Percentiles rank a stretch among this genome's conserved stretches.
Conservation (phyloP, 148 eudicot genomes). For the Persicaria maculosa region DNA sequence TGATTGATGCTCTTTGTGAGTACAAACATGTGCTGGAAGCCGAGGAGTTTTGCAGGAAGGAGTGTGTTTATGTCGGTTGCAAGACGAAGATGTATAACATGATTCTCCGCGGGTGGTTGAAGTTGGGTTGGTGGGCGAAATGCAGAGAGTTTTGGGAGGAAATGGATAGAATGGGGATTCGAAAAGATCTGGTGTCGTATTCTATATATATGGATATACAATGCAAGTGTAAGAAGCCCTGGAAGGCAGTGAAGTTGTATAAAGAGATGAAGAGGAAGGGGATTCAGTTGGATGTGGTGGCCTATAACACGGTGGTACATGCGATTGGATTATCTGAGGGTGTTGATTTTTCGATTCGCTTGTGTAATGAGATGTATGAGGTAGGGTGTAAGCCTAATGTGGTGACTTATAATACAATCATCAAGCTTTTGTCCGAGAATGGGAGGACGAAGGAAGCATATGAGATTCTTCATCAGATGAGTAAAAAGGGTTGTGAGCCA, state of each 20-base stretch:
- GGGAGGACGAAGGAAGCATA: constrained; percentile 72
- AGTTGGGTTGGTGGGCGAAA: constrained; percentile 83
- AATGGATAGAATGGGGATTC: constrained; percentile 64
- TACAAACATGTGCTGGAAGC: constrained; percentile 88
- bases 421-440: constrained; percentile 78
- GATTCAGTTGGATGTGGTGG: constrained; percentile 78
- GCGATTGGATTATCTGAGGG: constrained; percentile 74
- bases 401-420: constrained; percentile 60
- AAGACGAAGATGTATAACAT: constrained; percentile 67
- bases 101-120: constrained; percentile 82
- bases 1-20: constrained; percentile 89
- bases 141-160: constrained; percentile 92
- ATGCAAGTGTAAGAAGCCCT: constrained; percentile 80
- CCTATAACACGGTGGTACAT: constrained; percentile 66
- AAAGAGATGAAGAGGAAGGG: constrained; percentile 83
- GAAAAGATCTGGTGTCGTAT: constrained; percentile 72
- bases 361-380: constrained; percentile 73
- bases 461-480: constrained; percentile 52
- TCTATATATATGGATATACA: constrained; percentile 88
- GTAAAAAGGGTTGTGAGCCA: constrained; percentile 53
- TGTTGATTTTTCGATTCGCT: constrained; percentile 67
- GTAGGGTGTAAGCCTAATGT: constrained; percentile 62
- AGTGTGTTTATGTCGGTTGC: constrained; percentile 19
- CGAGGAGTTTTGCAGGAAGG: constrained; percentile 53
- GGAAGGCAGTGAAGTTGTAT: constrained; percentile 78